These are phyloP conservation scores for Cyberlindnera maritima DNA, from an alignment of 805 yeast species.

Conservation along the genomic window DNA sequence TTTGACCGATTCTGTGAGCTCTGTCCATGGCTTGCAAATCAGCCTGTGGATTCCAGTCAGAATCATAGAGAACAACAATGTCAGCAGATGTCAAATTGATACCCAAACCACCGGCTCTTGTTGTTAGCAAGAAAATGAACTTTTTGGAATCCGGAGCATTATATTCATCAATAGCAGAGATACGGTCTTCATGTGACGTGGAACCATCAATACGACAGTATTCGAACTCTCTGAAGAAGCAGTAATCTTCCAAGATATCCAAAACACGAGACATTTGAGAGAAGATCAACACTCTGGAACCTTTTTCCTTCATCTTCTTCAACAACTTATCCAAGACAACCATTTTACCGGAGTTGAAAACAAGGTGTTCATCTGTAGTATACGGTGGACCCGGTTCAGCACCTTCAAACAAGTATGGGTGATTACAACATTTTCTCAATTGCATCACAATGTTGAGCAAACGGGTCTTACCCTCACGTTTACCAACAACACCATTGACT, in stretches of 20 bases:
- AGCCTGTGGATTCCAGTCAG: slow-evolving; percentile 98
- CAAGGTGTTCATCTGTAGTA: slow-evolving; percentile 92
- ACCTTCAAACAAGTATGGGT: slow-evolving; percentile 96
- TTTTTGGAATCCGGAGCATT: slow-evolving; percentile 79
- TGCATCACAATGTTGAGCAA: slow-evolving; percentile 95
- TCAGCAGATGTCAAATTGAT: slow-evolving; percentile 92
- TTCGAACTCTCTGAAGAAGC: slow-evolving; percentile 75
- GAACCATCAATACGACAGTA: slow-evolving; percentile 94
- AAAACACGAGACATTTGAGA: slow-evolving; percentile 91
- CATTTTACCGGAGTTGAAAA: slow-evolving; percentile 90
- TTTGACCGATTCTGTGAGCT: slow-evolving; percentile 96
- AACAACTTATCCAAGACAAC: slow-evolving; percentile 80
- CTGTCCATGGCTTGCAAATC: slow-evolving; percentile 98
- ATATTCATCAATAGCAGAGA: slow-evolving; percentile 88
- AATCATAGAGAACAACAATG: slow-evolving; percentile 81
- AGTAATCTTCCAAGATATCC: slow-evolving; percentile 91
- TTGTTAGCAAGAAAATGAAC: slow-evolving; percentile 81
- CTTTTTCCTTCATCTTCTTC: slow-evolving; percentile 65
- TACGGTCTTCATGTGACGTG: slow-evolving; percentile 89
- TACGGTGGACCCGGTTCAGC: slow-evolving; percentile 99
- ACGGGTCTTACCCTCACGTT: slow-evolving; percentile 89
- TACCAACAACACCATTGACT: slow-evolving; percentile 93
- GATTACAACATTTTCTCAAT: slow-evolving; percentile 93
- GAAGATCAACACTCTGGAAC: slow-evolving; percentile 87
- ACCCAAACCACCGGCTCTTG: slow-evolving; percentile 97